Evolutionary conservation across 176 grass and related monocot species (phyloP).

Genomic region (Juncus inflexus): DNA sequence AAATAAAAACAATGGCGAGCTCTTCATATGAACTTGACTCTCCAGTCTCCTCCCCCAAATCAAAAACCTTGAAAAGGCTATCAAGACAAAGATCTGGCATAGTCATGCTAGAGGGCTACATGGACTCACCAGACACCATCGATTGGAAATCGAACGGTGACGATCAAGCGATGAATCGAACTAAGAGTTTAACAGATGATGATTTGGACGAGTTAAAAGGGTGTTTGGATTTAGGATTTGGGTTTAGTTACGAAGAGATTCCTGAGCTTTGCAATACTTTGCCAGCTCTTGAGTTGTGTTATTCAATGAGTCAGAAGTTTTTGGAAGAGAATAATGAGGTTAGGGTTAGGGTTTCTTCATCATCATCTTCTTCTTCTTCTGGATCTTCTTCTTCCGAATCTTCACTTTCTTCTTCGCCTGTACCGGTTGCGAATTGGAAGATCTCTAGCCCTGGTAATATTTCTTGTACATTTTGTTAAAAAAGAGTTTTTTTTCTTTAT

Average conservation of each 20-base stretch:
- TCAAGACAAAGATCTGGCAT: not conserved
- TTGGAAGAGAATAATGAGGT: conserved; percentile 11
- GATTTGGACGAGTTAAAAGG: conserved; percentile 38
- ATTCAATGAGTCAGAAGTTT: conserved; percentile 30
- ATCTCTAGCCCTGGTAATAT: conserved; percentile 31
- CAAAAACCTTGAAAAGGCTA: not conserved
- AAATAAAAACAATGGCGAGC: conserved; percentile 25
- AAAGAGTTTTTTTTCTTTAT: too few species aligned
- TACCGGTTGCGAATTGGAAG: conserved; percentile 40
- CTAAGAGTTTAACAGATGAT: conserved; percentile 35
- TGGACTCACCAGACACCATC: conserved; percentile 4
- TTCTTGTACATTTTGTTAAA: too few species aligned
- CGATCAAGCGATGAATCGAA: not conserved
- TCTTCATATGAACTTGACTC: conserved; percentile 20
- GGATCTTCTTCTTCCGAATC: not conserved
- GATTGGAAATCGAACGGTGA: not conserved
- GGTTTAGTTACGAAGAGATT: conserved; percentile 35
- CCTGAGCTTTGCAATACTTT: conserved; percentile 35
- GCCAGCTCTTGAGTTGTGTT: conserved; percentile 36
- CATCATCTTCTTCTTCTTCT: conserved; percentile 2
- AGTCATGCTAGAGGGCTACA: conserved; percentile 30
- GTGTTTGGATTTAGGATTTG: conserved; percentile 35
- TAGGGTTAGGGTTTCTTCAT: not conserved
- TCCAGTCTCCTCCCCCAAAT: not conserved
- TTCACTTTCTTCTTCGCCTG: conserved; percentile 19